phyloP scores from a whole-genome alignment of 345 rosid genomes.

The Excoecaria cochinchinensis region DNA sequence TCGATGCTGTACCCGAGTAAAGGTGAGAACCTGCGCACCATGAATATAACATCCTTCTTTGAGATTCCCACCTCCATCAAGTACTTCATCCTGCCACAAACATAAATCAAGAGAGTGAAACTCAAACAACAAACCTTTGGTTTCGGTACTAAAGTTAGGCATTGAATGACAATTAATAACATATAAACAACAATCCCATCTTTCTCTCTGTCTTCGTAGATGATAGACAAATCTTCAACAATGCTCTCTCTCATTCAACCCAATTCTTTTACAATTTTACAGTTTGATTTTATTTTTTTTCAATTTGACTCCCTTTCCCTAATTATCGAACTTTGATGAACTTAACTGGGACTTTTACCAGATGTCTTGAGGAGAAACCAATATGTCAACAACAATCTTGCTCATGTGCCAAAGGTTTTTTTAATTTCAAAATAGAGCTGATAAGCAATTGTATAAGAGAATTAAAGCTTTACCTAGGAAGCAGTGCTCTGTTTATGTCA shows the following conservation, averaged over 20 bases:
- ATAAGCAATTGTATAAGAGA: neutral
- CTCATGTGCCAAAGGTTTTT: neutral
- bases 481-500: conserved; percentile 52
- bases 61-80: conserved; percentile 64
- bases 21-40: conserved; percentile 83
- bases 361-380: neutral
- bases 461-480: conserved; percentile 62
- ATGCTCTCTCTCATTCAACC: neutral
- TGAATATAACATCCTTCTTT: conserved; percentile 57
- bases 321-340: neutral
- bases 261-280: neutral
- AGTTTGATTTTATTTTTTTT: neutral
- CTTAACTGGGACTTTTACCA: neutral
- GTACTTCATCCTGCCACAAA: conserved; percentile 59
- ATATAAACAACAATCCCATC: neutral
- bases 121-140: neutral
- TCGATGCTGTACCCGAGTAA: conserved; percentile 80
- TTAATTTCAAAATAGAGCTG: neutral
- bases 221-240: neutral
- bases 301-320: neutral
- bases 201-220: neutral
- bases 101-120: neutral
- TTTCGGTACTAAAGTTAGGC: neutral
- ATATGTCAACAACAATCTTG: neutral
- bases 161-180: neutral